Evolutionary conservation across 2,329 filamentous ascomycete genomes (phyloP).

Genomic region (Fusarium buxicola): DNA sequence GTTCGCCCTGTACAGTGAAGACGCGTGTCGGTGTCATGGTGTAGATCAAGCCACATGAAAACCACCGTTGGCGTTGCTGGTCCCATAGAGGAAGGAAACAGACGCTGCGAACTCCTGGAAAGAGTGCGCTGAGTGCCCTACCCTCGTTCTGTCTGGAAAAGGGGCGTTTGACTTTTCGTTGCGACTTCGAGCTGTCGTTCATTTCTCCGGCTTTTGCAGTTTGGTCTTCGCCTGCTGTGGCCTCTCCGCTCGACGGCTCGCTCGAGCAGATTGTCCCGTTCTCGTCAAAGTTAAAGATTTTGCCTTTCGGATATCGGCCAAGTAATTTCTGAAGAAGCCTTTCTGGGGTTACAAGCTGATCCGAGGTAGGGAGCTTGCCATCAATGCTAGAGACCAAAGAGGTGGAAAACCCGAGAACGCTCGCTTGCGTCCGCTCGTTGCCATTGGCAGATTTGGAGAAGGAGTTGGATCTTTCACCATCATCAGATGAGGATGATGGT

Average conservation of each 20-base stretch:
- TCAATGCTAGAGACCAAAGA: slow-evolving; percentile 50
- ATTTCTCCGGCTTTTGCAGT: not conserved
- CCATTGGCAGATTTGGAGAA: slow-evolving; percentile 39
- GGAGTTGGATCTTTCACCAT: slow-evolving; percentile 2
- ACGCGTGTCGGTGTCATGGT: slow-evolving; percentile 57
- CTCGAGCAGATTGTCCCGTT: slow-evolving; percentile 51
- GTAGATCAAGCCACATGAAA: slow-evolving; percentile 62
- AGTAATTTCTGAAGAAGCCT: slow-evolving; percentile 21
- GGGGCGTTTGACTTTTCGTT: slow-evolving; percentile 4
- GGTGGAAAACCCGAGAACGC: slow-evolving; percentile 55
- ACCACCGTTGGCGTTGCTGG: slow-evolving; percentile 58
- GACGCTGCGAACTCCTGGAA: slow-evolving; percentile 60
- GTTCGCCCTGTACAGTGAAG: slow-evolving; percentile 60
- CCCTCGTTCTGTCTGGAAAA: slow-evolving; percentile 36
- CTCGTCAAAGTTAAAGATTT: slow-evolving; percentile 59
- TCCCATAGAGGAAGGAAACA: slow-evolving; percentile 63
- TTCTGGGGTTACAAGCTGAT: slow-evolving; percentile 7
- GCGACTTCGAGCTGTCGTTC: not conserved
- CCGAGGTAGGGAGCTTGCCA: slow-evolving; percentile 26
- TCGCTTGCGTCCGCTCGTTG: slow-evolving; percentile 15
- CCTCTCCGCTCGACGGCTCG: slow-evolving; percentile 47
- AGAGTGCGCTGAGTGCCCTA: slow-evolving; percentile 47
- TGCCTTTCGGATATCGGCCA: slow-evolving; percentile 58
- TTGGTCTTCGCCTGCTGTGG: not conserved
- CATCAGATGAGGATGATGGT: slow-evolving; percentile 17